Base-by-base conservation (phyloP, 2,329 filamentous ascomycete species). In the Botrytis aclada region DNA sequence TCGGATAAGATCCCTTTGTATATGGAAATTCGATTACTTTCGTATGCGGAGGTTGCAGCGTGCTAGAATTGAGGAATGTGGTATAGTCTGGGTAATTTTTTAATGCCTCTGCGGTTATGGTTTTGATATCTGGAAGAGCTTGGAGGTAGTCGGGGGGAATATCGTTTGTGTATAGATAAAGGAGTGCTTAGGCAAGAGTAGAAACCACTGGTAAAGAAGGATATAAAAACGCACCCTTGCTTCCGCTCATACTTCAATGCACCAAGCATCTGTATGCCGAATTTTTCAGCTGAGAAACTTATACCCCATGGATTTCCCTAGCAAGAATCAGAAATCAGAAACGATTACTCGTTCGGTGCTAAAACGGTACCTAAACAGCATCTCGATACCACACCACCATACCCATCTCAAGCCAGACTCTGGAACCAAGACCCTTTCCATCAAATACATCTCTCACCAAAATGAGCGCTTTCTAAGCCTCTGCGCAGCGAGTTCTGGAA, bases 381-480 rank as follows among this genome's bases (percentile, higher is more conserved):
- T 47, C 43, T 54, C 16, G 9, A 66, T 34, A n/a, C 64, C 64
- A 66, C 3, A 47, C 37, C 64, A 5, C 12, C 64, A 66, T 54
- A 4, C 64, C 43, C 64, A 66, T 51, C 25, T 37, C 29, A 1
- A 54, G 25, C 45, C 64, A 66, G 3, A 51, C 43, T 22, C 32
- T 66, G 2, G 43, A 66, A 2, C 32, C 29, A 0, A 51, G 43
- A 34, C 0, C 5, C 1, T 25, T 47, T 8, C 74, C 72, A 45
- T 69, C 64, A n/a, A 74, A 43, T 2, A 51, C 67, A 37, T 64
- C 51, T 29, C 45, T 51, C n/a, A 29, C 72, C 16, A 74, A 56
- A 41, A 74, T 0, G n/a, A 74, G 67, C 1, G 71, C 64, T 32
- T 74, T 75, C 54, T 73, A 74, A 37, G 74, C 71, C 73, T 74